A percentile compares a stretch with the other conserved stretches of the same genome.
Evolutionary conservation across 352 stramenopile species (phyloP).

Genomic region (Plasmopara muralis): DNA sequence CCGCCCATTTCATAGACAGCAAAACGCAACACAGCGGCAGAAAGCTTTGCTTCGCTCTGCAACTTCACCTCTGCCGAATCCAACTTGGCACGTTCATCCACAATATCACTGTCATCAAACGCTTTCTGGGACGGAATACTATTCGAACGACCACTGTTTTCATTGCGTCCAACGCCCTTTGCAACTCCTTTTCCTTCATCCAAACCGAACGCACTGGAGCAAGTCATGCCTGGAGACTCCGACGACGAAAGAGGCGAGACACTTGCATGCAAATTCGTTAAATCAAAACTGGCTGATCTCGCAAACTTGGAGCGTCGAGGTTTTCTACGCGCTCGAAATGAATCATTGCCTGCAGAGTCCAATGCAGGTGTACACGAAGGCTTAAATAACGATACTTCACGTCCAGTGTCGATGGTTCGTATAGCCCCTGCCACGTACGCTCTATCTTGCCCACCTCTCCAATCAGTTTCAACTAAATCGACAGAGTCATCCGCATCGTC

Average conservation of each 20-base stretch:
- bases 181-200: slow-evolving; percentile 9
- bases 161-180: slow-evolving; percentile 13
- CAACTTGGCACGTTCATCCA: slow-evolving; percentile 36
- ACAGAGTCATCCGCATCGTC: slow-evolving; percentile 23
- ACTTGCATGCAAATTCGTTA: slow-evolving; percentile 38
- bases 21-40: slow-evolving; percentile 63
- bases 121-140: slow-evolving; percentile 42
- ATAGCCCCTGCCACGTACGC: neutral
- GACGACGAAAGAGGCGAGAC: slow-evolving; percentile 20
- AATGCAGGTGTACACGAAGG: slow-evolving; percentile 5
- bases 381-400: slow-evolving; percentile 5
- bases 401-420: neutral
- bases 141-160: slow-evolving; percentile 13
- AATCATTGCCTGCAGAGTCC: slow-evolving; percentile 4
- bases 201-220: slow-evolving; percentile 22
- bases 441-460: slow-evolving; percentile 10
- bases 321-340: slow-evolving; percentile 7
- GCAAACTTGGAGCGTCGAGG: slow-evolving; percentile 49
- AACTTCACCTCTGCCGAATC: slow-evolving; percentile 23
- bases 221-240: slow-evolving; percentile 17
- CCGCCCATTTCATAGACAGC: slow-evolving; percentile 65
- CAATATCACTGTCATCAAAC: slow-evolving; percentile 81
- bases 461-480: slow-evolving; percentile 10
- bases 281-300: slow-evolving; percentile 70
- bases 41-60: slow-evolving; percentile 34